phyloP scores from a whole-genome alignment of 2,329 filamentous ascomycete species.

The Claviceps sp. region DNA sequence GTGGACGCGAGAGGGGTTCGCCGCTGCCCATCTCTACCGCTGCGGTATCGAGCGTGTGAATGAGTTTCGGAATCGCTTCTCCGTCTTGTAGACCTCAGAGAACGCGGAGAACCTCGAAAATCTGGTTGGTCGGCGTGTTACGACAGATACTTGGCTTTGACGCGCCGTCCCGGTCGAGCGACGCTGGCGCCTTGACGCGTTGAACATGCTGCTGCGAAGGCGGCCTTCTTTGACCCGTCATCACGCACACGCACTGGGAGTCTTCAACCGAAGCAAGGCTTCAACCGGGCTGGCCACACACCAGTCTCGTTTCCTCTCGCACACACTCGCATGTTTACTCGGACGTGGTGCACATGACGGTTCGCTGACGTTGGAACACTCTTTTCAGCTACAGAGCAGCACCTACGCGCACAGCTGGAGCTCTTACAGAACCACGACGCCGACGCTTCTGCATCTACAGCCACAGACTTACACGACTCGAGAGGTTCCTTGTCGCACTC shows the following conservation, averaged over 20 bases:
- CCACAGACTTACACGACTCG: conserved; percentile 17
- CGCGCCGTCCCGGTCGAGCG: not conserved
- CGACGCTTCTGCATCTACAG: conserved; percentile 19
- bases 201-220: not conserved
- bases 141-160: not conserved
- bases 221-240: not conserved
- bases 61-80: not conserved
- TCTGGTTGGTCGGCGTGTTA: not conserved
- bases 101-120: not conserved
- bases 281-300: not conserved
- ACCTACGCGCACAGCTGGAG: conserved; percentile 30
- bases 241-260: not conserved
- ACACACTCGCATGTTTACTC: not conserved
- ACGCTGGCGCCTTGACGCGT: not conserved
- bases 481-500: conserved; percentile 17
- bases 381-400: conserved; percentile 21
- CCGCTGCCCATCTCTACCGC: not conserved
- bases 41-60: not conserved
- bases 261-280: not conserved
- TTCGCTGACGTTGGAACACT: conserved; percentile 11
- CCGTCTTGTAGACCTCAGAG: not conserved
- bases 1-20: not conserved
- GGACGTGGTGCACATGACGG: not conserved
- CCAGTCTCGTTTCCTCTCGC: not conserved
- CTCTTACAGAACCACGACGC: conserved; percentile 27